Evolutionary conservation across 257 asterid species (phyloP).

Genomic region (Plectranthus barbatus): DNA sequence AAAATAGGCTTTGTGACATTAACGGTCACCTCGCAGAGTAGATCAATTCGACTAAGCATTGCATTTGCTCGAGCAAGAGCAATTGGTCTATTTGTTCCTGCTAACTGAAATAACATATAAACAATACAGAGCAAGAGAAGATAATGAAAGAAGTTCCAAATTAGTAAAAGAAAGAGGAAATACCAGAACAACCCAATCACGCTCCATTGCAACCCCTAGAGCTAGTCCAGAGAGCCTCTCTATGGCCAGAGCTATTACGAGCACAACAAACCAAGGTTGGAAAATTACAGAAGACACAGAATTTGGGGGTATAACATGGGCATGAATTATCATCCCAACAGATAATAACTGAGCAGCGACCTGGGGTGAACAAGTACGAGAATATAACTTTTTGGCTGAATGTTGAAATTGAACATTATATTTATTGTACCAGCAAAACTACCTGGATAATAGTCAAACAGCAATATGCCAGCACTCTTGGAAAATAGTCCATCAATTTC

Average conservation of each 20-base stretch:
- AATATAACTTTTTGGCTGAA: slow-evolving; percentile 2
- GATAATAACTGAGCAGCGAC: slow-evolving; percentile 85
- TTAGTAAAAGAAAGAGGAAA: background rate
- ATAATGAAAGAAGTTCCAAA: background rate
- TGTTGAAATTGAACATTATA: slow-evolving; percentile 9
- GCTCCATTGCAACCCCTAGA: slow-evolving; percentile 91
- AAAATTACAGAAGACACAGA: slow-evolving; percentile 49
- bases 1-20: background rate
- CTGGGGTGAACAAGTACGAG: slow-evolving; percentile 41
- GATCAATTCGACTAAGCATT: slow-evolving; percentile 75
- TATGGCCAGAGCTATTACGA: slow-evolving; percentile 69
- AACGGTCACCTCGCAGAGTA: slow-evolving; percentile 71
- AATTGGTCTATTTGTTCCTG: slow-evolving; percentile 80
- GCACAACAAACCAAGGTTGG: slow-evolving; percentile 82
- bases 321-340: slow-evolving; percentile 75
- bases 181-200: slow-evolving; percentile 98
- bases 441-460: slow-evolving; percentile 73
- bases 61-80: slow-evolving; percentile 99
- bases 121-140: background rate
- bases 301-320: slow-evolving; percentile 44
- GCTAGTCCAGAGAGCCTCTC: slow-evolving; percentile 92
- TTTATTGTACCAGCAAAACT: slow-evolving; percentile 3
- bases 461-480: slow-evolving; percentile 79
- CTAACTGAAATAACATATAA: slow-evolving; percentile 49
- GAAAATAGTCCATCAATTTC: slow-evolving; percentile 84